Conservation (phyloP, 2,329 filamentous ascomycete genomes). For the Calonectria pseudoturangicola region DNA sequence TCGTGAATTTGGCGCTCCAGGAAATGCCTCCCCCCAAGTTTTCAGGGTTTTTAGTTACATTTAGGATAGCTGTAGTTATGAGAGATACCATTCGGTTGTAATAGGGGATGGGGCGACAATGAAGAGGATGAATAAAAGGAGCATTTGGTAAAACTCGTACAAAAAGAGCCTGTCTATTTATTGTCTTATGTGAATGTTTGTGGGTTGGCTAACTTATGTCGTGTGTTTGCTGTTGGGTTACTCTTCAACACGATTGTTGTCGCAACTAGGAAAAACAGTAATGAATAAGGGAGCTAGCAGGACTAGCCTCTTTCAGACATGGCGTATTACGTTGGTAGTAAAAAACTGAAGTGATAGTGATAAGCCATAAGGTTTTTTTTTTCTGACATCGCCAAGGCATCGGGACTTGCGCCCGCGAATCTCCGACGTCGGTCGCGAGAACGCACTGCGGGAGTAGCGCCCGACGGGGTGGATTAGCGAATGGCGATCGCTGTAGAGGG, state of each 20-base stretch:
- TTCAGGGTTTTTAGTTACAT: constrained; percentile 48
- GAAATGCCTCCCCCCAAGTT: constrained; percentile 24
- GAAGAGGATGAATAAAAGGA: constrained; percentile 36
- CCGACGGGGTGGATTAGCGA: constrained; percentile 22
- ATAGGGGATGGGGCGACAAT: constrained; percentile 32
- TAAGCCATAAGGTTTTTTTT: background rate
- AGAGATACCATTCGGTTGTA: constrained; percentile 54
- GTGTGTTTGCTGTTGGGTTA: too few relatives aligned
- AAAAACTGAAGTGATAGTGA: background rate
- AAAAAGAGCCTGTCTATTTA: background rate
- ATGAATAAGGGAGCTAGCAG: background rate
- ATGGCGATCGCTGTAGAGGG: constrained; percentile 3
- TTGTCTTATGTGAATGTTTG: background rate
- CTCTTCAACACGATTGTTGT: background rate
- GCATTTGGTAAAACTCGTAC: constrained; percentile 3
- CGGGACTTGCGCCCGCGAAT: constrained; percentile 22
- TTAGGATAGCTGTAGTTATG: constrained; percentile 50
- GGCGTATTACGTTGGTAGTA: too few relatives aligned
- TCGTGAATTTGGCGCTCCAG: constrained; percentile 34
- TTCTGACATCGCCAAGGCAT: constrained; percentile 6
- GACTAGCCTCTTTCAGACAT: background rate
- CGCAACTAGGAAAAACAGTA: background rate
- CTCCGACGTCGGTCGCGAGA: constrained; percentile 39
- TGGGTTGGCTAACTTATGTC: background rate
- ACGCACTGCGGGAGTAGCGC: background rate